phyloP scores from a whole-genome alignment of 2,329 filamentous ascomycete species.

The Apiospora pterosperma region DNA sequence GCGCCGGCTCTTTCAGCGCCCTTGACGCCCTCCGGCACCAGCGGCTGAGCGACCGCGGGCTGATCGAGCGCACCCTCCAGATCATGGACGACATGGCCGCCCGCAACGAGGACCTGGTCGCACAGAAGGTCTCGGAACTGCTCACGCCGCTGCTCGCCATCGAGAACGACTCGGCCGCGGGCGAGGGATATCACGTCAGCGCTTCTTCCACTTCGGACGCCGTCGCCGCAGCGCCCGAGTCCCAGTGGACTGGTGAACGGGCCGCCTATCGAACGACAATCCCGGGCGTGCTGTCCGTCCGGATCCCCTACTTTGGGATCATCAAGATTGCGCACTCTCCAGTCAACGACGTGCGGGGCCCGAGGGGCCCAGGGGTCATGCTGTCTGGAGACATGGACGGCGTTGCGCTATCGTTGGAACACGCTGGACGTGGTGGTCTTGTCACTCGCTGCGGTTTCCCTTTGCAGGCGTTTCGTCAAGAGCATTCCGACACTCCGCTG shows the following conservation, averaged over 20 bases:
- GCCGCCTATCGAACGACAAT: constrained; percentile 8
- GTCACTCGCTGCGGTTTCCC: neutral
- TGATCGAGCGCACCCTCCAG: constrained; percentile 7
- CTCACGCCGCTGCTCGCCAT: constrained; percentile 26
- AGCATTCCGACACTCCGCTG: neutral
- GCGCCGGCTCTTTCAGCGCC: neutral
- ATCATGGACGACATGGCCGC: constrained; percentile 15
- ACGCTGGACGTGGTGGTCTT: neutral
- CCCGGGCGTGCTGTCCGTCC: constrained; percentile 27
- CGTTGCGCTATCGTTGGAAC: neutral
- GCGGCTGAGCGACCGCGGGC: neutral
- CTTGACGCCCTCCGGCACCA: constrained; percentile 15
- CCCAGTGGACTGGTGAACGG: neutral
- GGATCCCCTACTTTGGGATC: constrained; percentile 40
- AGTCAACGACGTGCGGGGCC: neutral
- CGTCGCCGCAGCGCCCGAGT: constrained; percentile 3
- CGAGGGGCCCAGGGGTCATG: neutral
- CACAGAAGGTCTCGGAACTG: constrained; percentile 23
- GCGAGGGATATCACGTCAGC: constrained; percentile 19
- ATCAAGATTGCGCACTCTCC: constrained; percentile 20
- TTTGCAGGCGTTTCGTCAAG: neutral
- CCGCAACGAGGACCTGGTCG: constrained; percentile 24
- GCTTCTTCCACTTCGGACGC: neutral
- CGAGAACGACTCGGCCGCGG: constrained; percentile 26
- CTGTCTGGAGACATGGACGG: neutral